Evolutionary conservation across 441 rosid genomes (phyloP).

Genomic region (Euphorbia corollata): DNA sequence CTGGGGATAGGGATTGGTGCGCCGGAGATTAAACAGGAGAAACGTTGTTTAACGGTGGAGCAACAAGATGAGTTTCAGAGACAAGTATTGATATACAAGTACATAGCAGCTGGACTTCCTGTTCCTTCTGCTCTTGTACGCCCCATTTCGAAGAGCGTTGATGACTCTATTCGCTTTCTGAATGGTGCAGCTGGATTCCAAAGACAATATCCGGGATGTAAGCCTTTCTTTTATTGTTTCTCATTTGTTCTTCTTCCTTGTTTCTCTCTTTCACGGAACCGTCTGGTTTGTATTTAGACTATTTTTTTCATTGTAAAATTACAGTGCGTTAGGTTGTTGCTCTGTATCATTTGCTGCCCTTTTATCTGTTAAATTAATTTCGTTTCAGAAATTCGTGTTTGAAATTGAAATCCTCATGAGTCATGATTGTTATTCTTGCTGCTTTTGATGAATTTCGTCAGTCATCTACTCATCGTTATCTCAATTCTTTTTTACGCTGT

Average conservation of each 20-base stretch:
- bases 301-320: background rate
- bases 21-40: constrained; percentile 15
- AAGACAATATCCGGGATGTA: constrained; percentile 32
- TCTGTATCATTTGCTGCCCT: background rate
- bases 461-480: background rate
- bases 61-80: constrained; percentile 52
- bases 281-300: background rate
- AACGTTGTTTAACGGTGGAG: constrained; percentile 31
- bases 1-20: constrained; percentile 27
- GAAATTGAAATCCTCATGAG: background rate
- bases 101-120: constrained; percentile 42
- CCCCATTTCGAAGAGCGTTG: constrained; percentile 41
- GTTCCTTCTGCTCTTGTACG: constrained; percentile 44
- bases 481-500: background rate
- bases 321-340: background rate
- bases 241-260: background rate
- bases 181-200: constrained; percentile 10
- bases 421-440: background rate
- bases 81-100: constrained; percentile 43
- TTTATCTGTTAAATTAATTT: background rate
- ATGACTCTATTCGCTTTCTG: constrained; percentile 24
- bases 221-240: constrained; percentile 9
- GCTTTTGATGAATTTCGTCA: background rate
- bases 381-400: background rate
- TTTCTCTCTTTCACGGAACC: too few relatives aligned